Base-by-base conservation (phyloP, 2,329 filamentous ascomycete genomes). In the Cladosporium halotolerans region DNA sequence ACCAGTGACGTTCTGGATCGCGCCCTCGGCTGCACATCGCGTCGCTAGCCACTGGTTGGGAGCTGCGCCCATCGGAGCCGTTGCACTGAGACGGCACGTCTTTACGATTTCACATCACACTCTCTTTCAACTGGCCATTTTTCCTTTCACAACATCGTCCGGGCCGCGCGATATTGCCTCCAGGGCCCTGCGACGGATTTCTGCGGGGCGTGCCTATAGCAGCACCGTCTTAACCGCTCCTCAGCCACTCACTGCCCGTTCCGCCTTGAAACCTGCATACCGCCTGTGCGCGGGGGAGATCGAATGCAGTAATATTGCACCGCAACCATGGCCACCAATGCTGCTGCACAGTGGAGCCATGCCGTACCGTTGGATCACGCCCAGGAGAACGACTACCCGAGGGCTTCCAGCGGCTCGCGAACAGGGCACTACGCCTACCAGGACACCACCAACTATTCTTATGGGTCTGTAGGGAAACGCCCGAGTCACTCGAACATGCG, bases 401-500 rank as follows among this genome's bases (percentile, higher is more conserved):
- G 48, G 38, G 31, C 48, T 36, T 31, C 40, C 16, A 51, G 48
- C 38, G 40, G 39, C 6, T 23, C 48, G 16, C 48, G 48, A 23
- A 32, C 31, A 39, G 39, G 11, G 16, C 36, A 43, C 18, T 38
- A 51, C 40, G 16, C 48, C 9, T 36, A 51, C 40, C 48, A 51
- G 18, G 48, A 51, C 18, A 41, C 46, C 9, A 41, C 46, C 36
- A 49, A 41, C 28, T 51, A 51, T 38, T 40, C 40, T 13, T 43
- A 51, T 23, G 40, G 48, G 9, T 23, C 13, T 28, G 40, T 51
- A 51, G 19, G 48, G 16, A 51, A 51, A 33, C 51, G 51, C 19
- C 51, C 51, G 5, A 53, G 51, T 28, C 42, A 47, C 31, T 41
- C 43, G 16, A 53, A 53, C 51, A 53, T 53, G 51, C 51, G 45